phyloP scores from a whole-genome alignment of 257 asterid species.

The Vinca minor region DNA sequence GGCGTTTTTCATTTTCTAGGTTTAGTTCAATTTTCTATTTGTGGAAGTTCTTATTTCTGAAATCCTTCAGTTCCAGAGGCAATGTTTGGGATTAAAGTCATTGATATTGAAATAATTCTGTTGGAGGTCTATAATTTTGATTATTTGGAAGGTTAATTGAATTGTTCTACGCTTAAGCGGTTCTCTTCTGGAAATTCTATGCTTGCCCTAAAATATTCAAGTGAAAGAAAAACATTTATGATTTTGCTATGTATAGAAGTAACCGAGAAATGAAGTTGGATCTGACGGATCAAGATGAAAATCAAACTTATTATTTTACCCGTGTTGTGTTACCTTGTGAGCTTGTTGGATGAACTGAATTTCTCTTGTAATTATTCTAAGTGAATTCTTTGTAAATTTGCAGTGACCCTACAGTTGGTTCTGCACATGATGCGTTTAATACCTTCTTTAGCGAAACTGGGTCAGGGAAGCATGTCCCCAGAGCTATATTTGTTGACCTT shows the following conservation, averaged over 20 bases:
- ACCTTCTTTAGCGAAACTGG: constrained; percentile 91
- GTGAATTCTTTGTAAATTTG: constrained; percentile 20
- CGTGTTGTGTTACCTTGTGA: background rate
- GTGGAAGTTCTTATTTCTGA: background rate
- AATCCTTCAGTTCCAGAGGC: background rate
- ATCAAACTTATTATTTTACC: background rate
- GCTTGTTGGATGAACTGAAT: background rate
- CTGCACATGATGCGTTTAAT: constrained; percentile 75
- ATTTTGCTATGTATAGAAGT: no score
- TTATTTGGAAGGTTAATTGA: background rate
- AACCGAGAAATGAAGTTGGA: background rate
- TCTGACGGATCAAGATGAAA: no score
- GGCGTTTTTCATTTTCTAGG: no score
- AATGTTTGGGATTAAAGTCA: background rate
- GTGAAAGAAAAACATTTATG: no score
- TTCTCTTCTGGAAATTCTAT: no score
- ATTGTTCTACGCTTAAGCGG: background rate
- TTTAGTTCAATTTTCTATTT: background rate
- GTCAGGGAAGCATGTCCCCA: constrained; percentile 84
- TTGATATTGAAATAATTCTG: background rate
- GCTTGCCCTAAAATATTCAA: background rate
- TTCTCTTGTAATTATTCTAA: constrained; percentile 12
- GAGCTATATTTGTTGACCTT: constrained; percentile 85
- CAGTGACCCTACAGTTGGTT: constrained; percentile 68
- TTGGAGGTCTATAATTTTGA: background rate